Percentiles rank a stretch among this genome's conserved stretches.
These are phyloP conservation scores for Torrubiellomyces zombiae DNA, from an alignment of 2,329 filamentous ascomycete genomes.

Conservation along the genomic window DNA sequence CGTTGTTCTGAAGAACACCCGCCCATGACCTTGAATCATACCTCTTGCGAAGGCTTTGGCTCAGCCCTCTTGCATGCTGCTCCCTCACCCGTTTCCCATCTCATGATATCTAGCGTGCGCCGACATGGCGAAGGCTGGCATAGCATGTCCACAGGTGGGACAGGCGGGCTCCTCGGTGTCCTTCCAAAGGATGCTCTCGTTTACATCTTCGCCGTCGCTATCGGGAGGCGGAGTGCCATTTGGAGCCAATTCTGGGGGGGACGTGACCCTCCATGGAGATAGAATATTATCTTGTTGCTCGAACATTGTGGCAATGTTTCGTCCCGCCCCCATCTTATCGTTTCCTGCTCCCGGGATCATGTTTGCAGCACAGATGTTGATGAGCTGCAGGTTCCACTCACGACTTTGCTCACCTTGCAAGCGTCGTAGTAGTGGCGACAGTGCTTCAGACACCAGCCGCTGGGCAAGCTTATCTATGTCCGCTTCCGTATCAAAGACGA, in stretches of 20 bases:
- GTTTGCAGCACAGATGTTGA: slow-evolving; percentile 80
- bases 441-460: slow-evolving; percentile 48
- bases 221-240: slow-evolving; percentile 11
- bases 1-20: too few species aligned
- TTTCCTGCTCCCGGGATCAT: slow-evolving; percentile 47
- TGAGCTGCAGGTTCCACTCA: slow-evolving; percentile 62
- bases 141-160: slow-evolving; percentile 31
- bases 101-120: slow-evolving; percentile 31
- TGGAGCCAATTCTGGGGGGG: slow-evolving; percentile 15
- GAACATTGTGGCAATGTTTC: slow-evolving; percentile 76
- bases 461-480: slow-evolving; percentile 44
- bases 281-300: slow-evolving; percentile 52
- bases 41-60: too few species aligned
- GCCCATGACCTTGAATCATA: too few species aligned
- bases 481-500: slow-evolving; percentile 50
- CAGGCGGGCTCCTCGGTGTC: slow-evolving; percentile 17
- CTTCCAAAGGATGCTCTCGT: slow-evolving; percentile 13
- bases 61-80: too few species aligned
- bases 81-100: slow-evolving; percentile 13
- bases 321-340: slow-evolving; percentile 36
- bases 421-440: slow-evolving; percentile 58
- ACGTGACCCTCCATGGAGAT: slow-evolving; percentile 42
- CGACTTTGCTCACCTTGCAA: slow-evolving; percentile 50
- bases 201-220: slow-evolving; percentile 7
- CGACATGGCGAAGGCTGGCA: slow-evolving; percentile 40